These are phyloP conservation scores for Pythium scleroteichum DNA, from an alignment of 352 stramenopile species.

Conservation along the genomic window DNA sequence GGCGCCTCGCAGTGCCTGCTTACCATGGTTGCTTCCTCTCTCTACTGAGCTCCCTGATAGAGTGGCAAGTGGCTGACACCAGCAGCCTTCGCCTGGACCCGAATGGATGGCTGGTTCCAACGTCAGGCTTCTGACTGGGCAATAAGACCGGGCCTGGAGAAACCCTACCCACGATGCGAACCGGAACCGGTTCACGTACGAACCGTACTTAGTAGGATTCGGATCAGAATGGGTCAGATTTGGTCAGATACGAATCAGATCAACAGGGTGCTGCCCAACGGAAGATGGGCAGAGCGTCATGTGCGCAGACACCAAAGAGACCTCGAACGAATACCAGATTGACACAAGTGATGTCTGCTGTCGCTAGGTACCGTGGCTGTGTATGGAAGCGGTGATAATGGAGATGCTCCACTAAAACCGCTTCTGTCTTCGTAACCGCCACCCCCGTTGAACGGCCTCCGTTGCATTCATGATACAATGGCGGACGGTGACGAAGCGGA, in stretches of 20 bases:
- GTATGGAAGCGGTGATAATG: too few relatives aligned
- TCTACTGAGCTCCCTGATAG: slow-evolving; percentile 84
- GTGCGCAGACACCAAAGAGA: too few relatives aligned
- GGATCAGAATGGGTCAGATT: not conserved
- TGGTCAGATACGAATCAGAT: not conserved
- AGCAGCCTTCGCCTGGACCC: not conserved
- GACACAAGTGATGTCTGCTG: too few relatives aligned
- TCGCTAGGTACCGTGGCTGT: too few relatives aligned
- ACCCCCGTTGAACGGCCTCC: too few relatives aligned
- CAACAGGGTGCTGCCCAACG: too few relatives aligned
- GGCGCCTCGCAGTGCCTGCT: slow-evolving; percentile 23
- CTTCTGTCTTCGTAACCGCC: too few relatives aligned
- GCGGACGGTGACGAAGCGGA: slow-evolving; percentile 3
- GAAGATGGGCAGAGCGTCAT: too few relatives aligned
- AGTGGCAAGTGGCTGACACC: slow-evolving; percentile 28
- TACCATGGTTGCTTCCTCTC: slow-evolving; percentile 86
- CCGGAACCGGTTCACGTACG: not conserved
- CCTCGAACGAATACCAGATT: too few relatives aligned
- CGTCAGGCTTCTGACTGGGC: not conserved
- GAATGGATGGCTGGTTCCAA: slow-evolving; percentile 27
- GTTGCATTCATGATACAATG: too few relatives aligned
- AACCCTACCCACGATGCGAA: slow-evolving; percentile 12
- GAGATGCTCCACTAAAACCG: too few relatives aligned
- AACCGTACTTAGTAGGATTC: slow-evolving; percentile 2
- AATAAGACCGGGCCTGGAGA: not conserved